These are phyloP conservation scores for Gnomoniopsis smithogilvyi DNA, from an alignment of 2,329 filamentous ascomycete genomes.

Conservation along the genomic window DNA sequence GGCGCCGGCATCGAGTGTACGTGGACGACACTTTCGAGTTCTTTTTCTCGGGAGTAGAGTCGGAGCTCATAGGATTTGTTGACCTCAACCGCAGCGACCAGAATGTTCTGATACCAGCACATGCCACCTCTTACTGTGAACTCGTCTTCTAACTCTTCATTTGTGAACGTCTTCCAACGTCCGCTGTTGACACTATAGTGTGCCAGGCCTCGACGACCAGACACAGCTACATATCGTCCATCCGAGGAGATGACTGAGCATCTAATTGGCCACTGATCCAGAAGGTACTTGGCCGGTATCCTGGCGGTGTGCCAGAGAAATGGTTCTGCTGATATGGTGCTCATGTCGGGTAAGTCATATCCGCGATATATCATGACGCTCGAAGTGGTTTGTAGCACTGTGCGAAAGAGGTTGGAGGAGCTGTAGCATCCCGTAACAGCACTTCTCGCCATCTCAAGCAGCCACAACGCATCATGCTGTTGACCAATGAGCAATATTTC, in stretches of 20 bases:
- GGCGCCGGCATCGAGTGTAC: constrained; percentile 76
- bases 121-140: constrained; percentile 93
- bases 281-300: constrained; percentile 78
- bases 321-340: constrained; percentile 85
- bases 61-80: constrained; percentile 80
- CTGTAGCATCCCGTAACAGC: constrained; percentile 91
- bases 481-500: constrained; percentile 74
- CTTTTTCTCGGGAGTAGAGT: constrained; percentile 85
- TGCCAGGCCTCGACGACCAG: constrained; percentile 85
- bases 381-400: constrained; percentile 82
- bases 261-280: constrained; percentile 91
- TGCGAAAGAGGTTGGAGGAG: constrained; percentile 84
- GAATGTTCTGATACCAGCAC: constrained; percentile 97
- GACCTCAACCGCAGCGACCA: constrained; percentile 89
- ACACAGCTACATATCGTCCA: constrained; percentile 91
- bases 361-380: constrained; percentile 91
- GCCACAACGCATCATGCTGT: constrained; percentile 77
- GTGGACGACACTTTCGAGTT: constrained; percentile 73
- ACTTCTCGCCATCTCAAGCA: constrained; percentile 89
- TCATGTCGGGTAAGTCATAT: constrained; percentile 86
- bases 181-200: constrained; percentile 95
- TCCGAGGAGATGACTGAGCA: constrained; percentile 86
- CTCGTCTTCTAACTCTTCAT: constrained; percentile 76
- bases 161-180: constrained; percentile 91
- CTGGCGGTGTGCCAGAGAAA: constrained; percentile 94